Base-by-base conservation (phyloP, 2,329 filamentous ascomycete species). In the Trichoderma semiorbis region DNA sequence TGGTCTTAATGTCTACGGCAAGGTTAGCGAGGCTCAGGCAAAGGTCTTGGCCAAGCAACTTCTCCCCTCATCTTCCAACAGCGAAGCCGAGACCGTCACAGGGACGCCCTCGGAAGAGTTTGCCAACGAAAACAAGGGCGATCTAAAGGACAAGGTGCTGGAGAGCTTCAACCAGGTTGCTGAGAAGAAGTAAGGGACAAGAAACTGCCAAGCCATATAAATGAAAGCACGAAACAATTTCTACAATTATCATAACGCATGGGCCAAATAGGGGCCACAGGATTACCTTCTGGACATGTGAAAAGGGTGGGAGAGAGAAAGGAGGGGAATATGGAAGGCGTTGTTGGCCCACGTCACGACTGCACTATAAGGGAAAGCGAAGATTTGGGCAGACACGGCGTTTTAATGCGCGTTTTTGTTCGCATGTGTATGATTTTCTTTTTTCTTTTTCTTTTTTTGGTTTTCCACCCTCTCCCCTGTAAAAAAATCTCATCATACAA, bases 1-100 rank as follows among this genome's bases (percentile, higher is more conserved):
- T 21, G 96, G 95, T 2, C 91, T 99, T 86, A 92, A 94, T 69
- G 95, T 99, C 21, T 99, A 97, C 81, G 94, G 95, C 72, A 98
- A 97, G 81, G 93, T 99, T 58, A 94, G 90, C 76, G 89, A 95
- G 78, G 89, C 91, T 1, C 94, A 97, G 82, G 89, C 90, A 30
- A 91, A 89, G 79, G 85, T 86, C 12, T 86, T 93, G 81, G 89
- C 90, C 6, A 86, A 86, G 75, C 85, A 86, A 76, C 72, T 83
- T 2, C 78, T 87, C 24, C 81, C 81, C 74, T 73, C 34, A 71
- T 71, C 50, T 73, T 76, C 55, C 63, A 39, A 16, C 24, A 72
- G 70, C 74, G 70, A 36, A 63, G 50, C 57, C 24, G 64, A 62
- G 47, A 16, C 32, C 3, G 36, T 18, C 18, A 24, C 61, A 24